These are phyloP conservation scores for Diaporthe velutina DNA, from an alignment of 2,329 filamentous ascomycete species.

Conservation along the genomic window DNA sequence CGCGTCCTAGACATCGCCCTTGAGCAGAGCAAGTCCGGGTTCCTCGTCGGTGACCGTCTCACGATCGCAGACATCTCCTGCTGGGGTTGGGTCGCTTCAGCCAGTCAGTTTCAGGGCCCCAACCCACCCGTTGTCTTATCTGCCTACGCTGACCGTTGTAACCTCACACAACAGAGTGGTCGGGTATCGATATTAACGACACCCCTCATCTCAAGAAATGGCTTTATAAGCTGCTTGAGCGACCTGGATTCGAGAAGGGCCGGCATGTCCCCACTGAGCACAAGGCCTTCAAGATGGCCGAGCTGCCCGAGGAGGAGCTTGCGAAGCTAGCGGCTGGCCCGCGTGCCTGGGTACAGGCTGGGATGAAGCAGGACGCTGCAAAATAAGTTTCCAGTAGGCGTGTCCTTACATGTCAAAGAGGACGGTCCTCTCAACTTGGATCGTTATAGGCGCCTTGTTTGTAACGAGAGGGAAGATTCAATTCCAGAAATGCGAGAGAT, in stretches of 20 bases:
- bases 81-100: slow-evolving; percentile 80
- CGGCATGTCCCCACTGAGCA: slow-evolving; percentile 74
- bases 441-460: background rate
- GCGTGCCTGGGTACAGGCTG: slow-evolving; percentile 71
- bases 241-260: slow-evolving; percentile 81
- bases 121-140: background rate
- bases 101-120: slow-evolving; percentile 56
- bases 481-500: no score
- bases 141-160: background rate
- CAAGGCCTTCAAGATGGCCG: slow-evolving; percentile 62
- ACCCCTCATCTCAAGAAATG: slow-evolving; percentile 84
- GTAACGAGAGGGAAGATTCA: background rate
- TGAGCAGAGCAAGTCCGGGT: slow-evolving; percentile 65
- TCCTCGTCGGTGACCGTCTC: slow-evolving; percentile 75
- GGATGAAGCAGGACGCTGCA: slow-evolving; percentile 73
- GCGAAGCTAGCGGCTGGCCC: slow-evolving; percentile 64
- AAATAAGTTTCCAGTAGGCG: slow-evolving; percentile 46
- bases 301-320: slow-evolving; percentile 57
- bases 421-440: background rate
- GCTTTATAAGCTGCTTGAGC: slow-evolving; percentile 77
- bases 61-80: slow-evolving; percentile 85
- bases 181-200: slow-evolving; percentile 77
- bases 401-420: no score
- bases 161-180: slow-evolving; percentile 62
- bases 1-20: slow-evolving; percentile 82